These are phyloP conservation scores for Setaria italica DNA, from an alignment of 202 grass and related monocot genomes.

Conservation along the genomic window DNA sequence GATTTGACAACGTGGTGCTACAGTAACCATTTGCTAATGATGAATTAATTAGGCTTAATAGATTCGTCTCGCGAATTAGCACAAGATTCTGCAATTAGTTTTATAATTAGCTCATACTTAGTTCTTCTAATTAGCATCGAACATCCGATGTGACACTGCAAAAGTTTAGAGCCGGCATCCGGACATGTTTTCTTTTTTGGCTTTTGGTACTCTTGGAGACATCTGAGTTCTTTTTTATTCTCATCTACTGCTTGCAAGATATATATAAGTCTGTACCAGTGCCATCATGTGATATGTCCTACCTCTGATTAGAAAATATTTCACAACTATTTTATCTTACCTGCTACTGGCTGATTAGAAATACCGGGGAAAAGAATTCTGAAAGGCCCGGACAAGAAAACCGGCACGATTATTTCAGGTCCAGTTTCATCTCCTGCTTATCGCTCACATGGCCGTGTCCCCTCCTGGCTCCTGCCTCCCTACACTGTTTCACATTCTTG, in stretches of 20 bases:
- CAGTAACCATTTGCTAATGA: no score
- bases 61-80: no score
- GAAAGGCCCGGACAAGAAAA: constrained; percentile 40
- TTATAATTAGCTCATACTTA: no score
- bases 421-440: constrained; percentile 30
- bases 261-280: background rate
- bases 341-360: constrained; percentile 14
- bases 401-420: constrained; percentile 34
- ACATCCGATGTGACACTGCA: no score
- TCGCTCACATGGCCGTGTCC: constrained; percentile 53
- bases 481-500: constrained; percentile 43
- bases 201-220: background rate
- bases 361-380: background rate
- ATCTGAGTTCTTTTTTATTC: background rate
- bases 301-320: constrained; percentile 35
- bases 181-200: background rate
- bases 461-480: background rate
- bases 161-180: no score
- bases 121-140: no score
- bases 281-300: constrained; percentile 46
- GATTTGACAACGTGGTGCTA: no score
- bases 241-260: constrained; percentile 25
- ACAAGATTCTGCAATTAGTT: no score
- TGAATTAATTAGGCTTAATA: no score
- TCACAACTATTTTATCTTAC: constrained; percentile 26